phyloP scores from a whole-genome alignment of 2,329 filamentous ascomycete genomes.

The Microdochium bolleyi region DNA sequence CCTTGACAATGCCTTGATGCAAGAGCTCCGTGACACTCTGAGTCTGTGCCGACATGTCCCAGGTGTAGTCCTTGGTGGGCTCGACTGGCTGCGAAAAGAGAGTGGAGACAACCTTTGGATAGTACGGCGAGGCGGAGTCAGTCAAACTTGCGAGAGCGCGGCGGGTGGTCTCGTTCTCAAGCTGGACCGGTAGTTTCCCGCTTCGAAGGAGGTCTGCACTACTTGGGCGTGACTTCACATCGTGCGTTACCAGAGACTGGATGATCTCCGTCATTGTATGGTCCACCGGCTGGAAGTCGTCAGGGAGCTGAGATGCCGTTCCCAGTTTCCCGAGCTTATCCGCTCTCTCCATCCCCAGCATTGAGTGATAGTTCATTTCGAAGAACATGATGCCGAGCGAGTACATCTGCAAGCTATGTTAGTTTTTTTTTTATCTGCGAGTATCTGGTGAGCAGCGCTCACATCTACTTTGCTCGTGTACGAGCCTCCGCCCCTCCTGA shows the following conservation, averaged over 20 bases:
- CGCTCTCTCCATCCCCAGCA: slow-evolving; percentile 56
- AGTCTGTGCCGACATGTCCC: slow-evolving; percentile 58
- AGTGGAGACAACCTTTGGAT: slow-evolving; percentile 80
- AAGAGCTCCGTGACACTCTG: slow-evolving; percentile 54
- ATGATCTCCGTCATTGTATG: slow-evolving; percentile 76
- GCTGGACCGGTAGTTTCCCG: slow-evolving; percentile 80
- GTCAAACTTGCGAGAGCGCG: slow-evolving; percentile 74
- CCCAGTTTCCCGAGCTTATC: slow-evolving; percentile 59
- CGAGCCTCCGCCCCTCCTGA: slow-evolving; percentile 67
- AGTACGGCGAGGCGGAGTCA: slow-evolving; percentile 79
- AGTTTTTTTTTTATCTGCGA: slow-evolving; percentile 8
- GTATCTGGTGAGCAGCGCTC: slow-evolving; percentile 22
- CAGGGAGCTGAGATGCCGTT: slow-evolving; percentile 60
- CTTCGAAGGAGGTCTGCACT: slow-evolving; percentile 76
- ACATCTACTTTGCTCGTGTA: slow-evolving; percentile 93
- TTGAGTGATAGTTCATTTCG: slow-evolving; percentile 77
- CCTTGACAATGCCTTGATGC: slow-evolving; percentile 65
- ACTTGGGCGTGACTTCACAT: slow-evolving; percentile 73
- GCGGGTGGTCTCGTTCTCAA: slow-evolving; percentile 86
- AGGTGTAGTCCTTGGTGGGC: slow-evolving; percentile 73
- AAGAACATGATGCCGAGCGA: slow-evolving; percentile 97
- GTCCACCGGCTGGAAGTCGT: slow-evolving; percentile 60
- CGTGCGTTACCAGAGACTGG: slow-evolving; percentile 70
- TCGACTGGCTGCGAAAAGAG: slow-evolving; percentile 72
- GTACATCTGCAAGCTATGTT: slow-evolving; percentile 67